phyloP scores from a whole-genome alignment of 257 asterid species.

The Solanum peruvianum region DNA sequence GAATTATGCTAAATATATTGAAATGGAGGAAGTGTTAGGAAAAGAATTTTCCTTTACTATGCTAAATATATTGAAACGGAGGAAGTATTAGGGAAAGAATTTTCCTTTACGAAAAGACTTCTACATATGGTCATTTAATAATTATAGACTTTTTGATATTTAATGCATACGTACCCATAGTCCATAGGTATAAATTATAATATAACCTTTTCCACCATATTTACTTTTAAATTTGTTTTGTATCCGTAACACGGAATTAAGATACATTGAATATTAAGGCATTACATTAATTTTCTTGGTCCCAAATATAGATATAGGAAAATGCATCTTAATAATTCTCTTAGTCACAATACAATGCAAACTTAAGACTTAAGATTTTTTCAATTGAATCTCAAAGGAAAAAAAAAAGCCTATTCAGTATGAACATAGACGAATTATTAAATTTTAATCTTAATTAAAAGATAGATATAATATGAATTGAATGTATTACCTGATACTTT shows the following conservation, averaged over 20 bases:
- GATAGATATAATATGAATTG: background rate
- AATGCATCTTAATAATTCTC: background rate
- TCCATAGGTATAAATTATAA: background rate
- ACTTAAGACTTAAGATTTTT: background rate
- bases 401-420: background rate
- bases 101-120: background rate
- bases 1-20: background rate
- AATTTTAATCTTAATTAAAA: background rate
- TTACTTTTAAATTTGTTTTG: background rate
- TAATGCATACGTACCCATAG: background rate
- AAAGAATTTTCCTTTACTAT: background rate
- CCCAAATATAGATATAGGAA: background rate
- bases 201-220: background rate
- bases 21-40: no score
- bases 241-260: background rate
- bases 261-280: background rate
- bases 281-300: background rate
- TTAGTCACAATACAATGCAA: background rate
- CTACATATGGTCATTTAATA: background rate
- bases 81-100: no score
- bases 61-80: background rate
- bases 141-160: background rate
- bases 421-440: background rate
- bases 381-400: background rate
- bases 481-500: no score